phyloP scores from a whole-genome alignment of 169 alveolate species.

The Plasmodium falciparum region DNA sequence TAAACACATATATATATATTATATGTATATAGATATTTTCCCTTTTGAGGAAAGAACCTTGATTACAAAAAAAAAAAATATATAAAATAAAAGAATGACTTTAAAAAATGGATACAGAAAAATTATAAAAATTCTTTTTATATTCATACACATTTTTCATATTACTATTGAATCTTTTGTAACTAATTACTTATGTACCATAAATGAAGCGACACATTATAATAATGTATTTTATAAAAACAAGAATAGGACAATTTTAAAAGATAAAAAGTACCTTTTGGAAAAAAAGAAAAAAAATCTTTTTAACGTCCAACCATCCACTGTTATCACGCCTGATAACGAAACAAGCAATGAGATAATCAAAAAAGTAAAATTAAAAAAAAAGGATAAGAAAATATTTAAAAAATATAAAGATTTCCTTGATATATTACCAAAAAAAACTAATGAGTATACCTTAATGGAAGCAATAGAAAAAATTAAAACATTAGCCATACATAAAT shows the following conservation, averaged over 20 bases:
- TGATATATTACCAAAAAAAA: slow-evolving; percentile 58
- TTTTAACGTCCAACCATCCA: not conserved
- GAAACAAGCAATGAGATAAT: slow-evolving; percentile 1
- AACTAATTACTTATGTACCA: slow-evolving; percentile 1
- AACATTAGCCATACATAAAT: slow-evolving; percentile 73
- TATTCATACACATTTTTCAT: slow-evolving; percentile 10
- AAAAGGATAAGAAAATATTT: slow-evolving; percentile 64
- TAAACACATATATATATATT: too few relatives aligned
- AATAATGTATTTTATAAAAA: not conserved
- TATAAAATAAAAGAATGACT: slow-evolving; percentile 21
- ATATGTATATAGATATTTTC: too few relatives aligned
- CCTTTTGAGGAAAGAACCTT: too few relatives aligned
- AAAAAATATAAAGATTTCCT: slow-evolving; percentile 64
- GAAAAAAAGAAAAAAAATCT: not conserved
- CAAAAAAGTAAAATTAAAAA: slow-evolving; percentile 44
- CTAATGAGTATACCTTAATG: slow-evolving; percentile 31
- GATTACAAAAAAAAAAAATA: not conserved
- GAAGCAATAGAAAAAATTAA: slow-evolving; percentile 74
- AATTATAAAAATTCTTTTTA: slow-evolving; percentile 40
- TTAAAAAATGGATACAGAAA: slow-evolving; percentile 33
- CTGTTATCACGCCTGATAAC: not conserved
- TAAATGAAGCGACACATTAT: slow-evolving; percentile 3
- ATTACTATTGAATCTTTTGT: slow-evolving; percentile 9
- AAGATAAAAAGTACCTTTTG: not conserved
- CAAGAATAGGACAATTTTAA: not conserved